A percentile compares a stretch with the other conserved stretches of the same genome.
Evolutionary conservation across 2,329 filamentous ascomycete species (phyloP).

Genomic region (Exophiala sp.): DNA sequence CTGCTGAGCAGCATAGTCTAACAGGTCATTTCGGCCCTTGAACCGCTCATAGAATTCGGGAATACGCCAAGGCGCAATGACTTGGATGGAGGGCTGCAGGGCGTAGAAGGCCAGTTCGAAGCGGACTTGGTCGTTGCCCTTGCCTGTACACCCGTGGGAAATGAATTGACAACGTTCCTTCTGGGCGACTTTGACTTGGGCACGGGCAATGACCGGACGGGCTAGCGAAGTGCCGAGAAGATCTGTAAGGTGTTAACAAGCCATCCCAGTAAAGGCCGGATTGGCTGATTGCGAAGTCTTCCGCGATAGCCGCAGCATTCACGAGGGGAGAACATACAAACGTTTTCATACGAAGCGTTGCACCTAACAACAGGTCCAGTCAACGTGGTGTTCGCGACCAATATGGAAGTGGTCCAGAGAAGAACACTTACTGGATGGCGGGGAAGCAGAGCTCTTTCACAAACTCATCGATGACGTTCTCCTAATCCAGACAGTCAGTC

Average conservation of each 20-base stretch:
- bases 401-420: not conserved
- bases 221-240: slow-evolving; percentile 33
- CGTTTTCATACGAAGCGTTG: slow-evolving; percentile 40
- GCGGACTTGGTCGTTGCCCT: slow-evolving; percentile 40
- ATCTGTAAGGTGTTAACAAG: not conserved
- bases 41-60: slow-evolving; percentile 46
- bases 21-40: slow-evolving; percentile 45
- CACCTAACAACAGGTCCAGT: slow-evolving; percentile 28
- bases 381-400: not conserved
- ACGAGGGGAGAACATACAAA: not conserved
- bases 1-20: slow-evolving; percentile 42
- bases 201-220: slow-evolving; percentile 44
- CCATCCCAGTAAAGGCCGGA: no score
- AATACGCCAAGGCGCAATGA: slow-evolving; percentile 46
- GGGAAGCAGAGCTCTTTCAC: slow-evolving; percentile 75
- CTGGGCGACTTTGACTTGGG: slow-evolving; percentile 39
- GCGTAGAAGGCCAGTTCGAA: slow-evolving; percentile 49
- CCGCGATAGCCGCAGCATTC: no score
- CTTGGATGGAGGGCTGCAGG: slow-evolving; percentile 42
- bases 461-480: slow-evolving; percentile 66
- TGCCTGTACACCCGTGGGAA: slow-evolving; percentile 43
- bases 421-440: slow-evolving; percentile 56
- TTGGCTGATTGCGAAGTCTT: no score
- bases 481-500: slow-evolving; percentile 32
- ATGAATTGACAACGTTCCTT: slow-evolving; percentile 38